These are phyloP conservation scores for Nigrospora osmanthi DNA, from an alignment of 2,329 filamentous ascomycete species.

Conservation along the genomic window DNA sequence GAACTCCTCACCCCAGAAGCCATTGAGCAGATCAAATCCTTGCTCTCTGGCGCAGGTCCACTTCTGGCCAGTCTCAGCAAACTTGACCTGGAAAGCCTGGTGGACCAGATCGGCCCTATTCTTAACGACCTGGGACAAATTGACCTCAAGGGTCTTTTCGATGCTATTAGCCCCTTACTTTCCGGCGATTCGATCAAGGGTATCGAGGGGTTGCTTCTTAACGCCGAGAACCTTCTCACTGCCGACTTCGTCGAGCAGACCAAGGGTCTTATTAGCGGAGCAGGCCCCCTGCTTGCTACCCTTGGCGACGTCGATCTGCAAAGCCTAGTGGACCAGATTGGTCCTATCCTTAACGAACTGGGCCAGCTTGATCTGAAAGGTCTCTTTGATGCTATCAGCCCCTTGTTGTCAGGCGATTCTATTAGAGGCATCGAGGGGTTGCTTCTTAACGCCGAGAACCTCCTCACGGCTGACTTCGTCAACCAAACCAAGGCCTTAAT, in stretches of 20 bases:
- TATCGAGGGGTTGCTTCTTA: conserved; percentile 21
- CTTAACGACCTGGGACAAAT: conserved; percentile 19
- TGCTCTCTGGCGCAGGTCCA: conserved; percentile 11
- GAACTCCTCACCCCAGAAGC: conserved; percentile 13
- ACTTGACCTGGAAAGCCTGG: conserved; percentile 15
- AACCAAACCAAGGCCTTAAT: conserved; percentile 14
- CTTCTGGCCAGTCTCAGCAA: conserved; percentile 13
- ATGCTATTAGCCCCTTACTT: conserved; percentile 25
- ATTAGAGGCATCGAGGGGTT: conserved; percentile 16
- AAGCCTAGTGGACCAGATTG: conserved; percentile 16
- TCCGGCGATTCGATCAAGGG: conserved; percentile 22
- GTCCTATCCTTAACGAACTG: conserved; percentile 19
- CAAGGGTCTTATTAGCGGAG: conserved; percentile 17
- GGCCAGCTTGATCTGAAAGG: conserved; percentile 16
- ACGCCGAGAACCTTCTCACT: conserved; percentile 21
- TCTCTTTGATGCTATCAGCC: conserved; percentile 13
- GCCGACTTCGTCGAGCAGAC: conserved; percentile 18
- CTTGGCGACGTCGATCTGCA: conserved; percentile 16
- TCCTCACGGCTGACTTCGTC: conserved; percentile 15
- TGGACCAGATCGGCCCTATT: conserved; percentile 17
- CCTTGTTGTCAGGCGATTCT: conserved; percentile 18
- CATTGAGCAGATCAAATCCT: conserved; percentile 9
- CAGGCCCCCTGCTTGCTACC: conserved; percentile 13
- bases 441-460: conserved; percentile 14
- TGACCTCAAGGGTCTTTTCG: conserved; percentile 18